Evolutionary conservation across 2,329 filamentous ascomycete genomes (phyloP).

Genomic region (Lachnellula cervina): DNA sequence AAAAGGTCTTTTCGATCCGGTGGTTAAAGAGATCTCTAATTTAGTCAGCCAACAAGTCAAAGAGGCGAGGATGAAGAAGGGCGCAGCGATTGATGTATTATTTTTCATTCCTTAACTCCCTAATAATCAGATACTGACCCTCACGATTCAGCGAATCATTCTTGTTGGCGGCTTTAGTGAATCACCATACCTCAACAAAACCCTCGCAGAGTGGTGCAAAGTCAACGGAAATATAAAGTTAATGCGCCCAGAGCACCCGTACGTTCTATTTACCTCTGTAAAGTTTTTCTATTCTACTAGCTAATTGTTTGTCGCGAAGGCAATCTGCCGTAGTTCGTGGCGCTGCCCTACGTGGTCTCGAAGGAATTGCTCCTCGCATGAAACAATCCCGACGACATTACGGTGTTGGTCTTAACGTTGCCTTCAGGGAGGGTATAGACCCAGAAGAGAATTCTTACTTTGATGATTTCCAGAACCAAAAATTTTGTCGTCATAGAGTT

Average conservation of each 20-base stretch:
- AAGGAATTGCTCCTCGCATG: constrained; percentile 9
- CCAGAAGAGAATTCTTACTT: constrained; percentile 8
- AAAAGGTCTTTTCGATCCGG: constrained; percentile 23
- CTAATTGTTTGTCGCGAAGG: constrained; percentile 5
- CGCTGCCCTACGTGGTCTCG: constrained; percentile 16
- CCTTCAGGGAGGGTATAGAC: constrained; percentile 12
- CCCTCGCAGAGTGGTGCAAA: constrained; percentile 16
- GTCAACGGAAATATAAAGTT: constrained; percentile 17
- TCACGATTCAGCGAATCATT: constrained; percentile 13
- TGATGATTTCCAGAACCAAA: not conserved
- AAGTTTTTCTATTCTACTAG: too few relatives aligned
- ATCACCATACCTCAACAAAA: constrained; percentile 16
- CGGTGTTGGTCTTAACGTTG: not conserved
- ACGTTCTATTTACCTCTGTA: too few relatives aligned
- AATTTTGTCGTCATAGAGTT: constrained; percentile 3
- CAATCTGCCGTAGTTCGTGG: constrained; percentile 22
- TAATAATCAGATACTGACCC: constrained; percentile 2
- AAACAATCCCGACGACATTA: constrained; percentile 13
- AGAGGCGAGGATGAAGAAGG: constrained; percentile 5
- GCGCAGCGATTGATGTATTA: constrained; percentile 16
- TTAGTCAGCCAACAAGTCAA: constrained; percentile 19
- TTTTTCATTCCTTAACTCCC: not conserved
- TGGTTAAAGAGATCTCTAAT: constrained; percentile 14
- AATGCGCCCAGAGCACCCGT: constrained; percentile 18
- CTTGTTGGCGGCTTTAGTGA: constrained; percentile 19